Conservation (phyloP, 495 filamentous ascomycete species). For the Penicillium argentinense region DNA sequence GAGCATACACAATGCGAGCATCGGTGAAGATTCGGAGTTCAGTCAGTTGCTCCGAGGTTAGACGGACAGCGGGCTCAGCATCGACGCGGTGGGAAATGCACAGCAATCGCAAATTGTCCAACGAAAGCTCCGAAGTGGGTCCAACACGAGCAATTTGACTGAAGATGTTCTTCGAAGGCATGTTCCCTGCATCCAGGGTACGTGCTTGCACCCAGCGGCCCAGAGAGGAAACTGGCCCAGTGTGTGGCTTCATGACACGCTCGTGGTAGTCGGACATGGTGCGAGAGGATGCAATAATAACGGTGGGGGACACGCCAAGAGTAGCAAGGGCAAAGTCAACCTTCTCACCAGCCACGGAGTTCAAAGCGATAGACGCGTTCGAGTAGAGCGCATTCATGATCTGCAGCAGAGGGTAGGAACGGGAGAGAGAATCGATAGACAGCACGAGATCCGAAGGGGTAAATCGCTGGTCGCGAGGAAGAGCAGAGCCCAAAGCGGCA, state of each 20-base stretch:
- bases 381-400: constrained; percentile 81
- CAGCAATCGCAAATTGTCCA: constrained; percentile 67
- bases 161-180: constrained; percentile 47
- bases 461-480: constrained; percentile 74
- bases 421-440: constrained; percentile 79
- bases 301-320: constrained; percentile 71
- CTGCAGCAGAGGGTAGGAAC: constrained; percentile 74
- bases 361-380: constrained; percentile 84
- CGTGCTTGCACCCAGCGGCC: constrained; percentile 69
- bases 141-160: constrained; percentile 53
- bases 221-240: constrained; percentile 53
- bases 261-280: constrained; percentile 68
- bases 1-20: constrained; percentile 79
- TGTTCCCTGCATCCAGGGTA: constrained; percentile 67
- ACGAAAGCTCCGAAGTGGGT: constrained; percentile 60
- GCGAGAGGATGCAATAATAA: constrained; percentile 75
- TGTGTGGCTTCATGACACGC: constrained; percentile 49
- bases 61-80: constrained; percentile 31
- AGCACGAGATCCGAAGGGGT: constrained; percentile 76
- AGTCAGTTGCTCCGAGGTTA: constrained; percentile 67
- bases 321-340: constrained; percentile 72
- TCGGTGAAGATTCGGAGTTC: constrained; percentile 79
- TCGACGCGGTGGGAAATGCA: constrained; percentile 41
- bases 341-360: constrained; percentile 72
- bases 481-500: constrained; percentile 68